Base-by-base conservation (phyloP, 176 grass and related monocot genomes). In the Cenchrus purpureus region DNA sequence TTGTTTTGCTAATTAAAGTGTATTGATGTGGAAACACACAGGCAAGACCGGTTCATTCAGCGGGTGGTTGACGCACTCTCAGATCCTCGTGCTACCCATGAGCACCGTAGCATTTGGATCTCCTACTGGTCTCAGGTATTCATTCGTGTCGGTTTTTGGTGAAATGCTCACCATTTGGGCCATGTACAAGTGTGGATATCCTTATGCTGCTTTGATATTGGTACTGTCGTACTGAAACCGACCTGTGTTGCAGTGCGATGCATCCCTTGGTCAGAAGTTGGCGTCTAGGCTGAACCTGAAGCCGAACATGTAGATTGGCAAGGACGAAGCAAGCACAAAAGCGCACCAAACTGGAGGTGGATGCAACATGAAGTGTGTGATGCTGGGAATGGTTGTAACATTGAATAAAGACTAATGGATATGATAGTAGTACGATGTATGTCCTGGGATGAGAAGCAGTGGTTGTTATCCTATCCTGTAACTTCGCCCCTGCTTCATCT, bases 11-110 rank as follows among this genome's bases (percentile, higher is more conserved):
- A 83, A 91, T 17, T 69, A 51, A 43, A 53, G n/a, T 71, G 34
- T 7, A 20, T 34, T 68, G 65, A 1, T 69, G 78, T n/a, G 20
- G 46, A 73, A 56, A 87, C 57, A 44, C 37, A 40, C 65, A 97
- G 94, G 88, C 92, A 94, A 92, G 92, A 97, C 3, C 88, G 92
- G 63, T 97, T 94, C 82, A 62, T 97, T 37, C 92, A 90, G 29
- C 78, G 94, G 64, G 92, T 84, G 94, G 90, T 94, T 58, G 90
- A 88, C 6, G 88, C 90, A 1, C 80, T 97, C 17, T 80, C 92
- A 17, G 94, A 97, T 79, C 56, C 86, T 45, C 88, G 92, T 3
- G 83, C 90, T 5, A 97, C 94, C 20, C 94, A 97, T 25, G 92
- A 94, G 46, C 88, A 94, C 19, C 83, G 54, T 29, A 88, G 78